These are phyloP conservation scores for Starmerella khaoyaiensis DNA, from an alignment of 805 yeast species.

Conservation along the genomic window DNA sequence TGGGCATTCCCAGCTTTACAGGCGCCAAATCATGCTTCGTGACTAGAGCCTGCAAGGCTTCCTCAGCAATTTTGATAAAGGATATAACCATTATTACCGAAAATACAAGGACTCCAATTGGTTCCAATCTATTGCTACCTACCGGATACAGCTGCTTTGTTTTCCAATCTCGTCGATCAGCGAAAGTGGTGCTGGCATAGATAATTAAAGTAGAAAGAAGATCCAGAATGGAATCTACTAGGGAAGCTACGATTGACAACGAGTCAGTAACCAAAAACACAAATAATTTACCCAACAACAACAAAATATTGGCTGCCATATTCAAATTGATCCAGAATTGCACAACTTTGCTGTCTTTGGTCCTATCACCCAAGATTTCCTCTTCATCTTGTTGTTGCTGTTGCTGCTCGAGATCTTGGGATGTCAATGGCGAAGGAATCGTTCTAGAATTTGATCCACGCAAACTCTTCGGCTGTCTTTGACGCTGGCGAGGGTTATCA, in stretches of 20 bases:
- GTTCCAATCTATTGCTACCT: slow-evolving; percentile 62
- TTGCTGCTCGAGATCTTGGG: background rate
- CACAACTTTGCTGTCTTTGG: slow-evolving; percentile 33
- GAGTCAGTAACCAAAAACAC: slow-evolving; percentile 57
- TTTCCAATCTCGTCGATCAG: slow-evolving; percentile 35
- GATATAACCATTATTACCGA: slow-evolving; percentile 59
- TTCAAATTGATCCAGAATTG: slow-evolving; percentile 51
- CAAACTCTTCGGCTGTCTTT: slow-evolving; percentile 12
- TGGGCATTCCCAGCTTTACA: slow-evolving; percentile 38
- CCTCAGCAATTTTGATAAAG: slow-evolving; percentile 58
- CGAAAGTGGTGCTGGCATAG: slow-evolving; percentile 39
- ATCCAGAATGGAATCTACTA: slow-evolving; percentile 64
- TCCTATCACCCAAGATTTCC: slow-evolving; percentile 29
- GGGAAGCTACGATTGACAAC: slow-evolving; percentile 63
- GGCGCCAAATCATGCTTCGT: slow-evolving; percentile 22
- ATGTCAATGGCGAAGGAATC: background rate
- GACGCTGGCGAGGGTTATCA: slow-evolving; percentile 19
- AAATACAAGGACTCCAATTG: slow-evolving; percentile 63
- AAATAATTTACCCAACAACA: slow-evolving; percentile 46
- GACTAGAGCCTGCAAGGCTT: slow-evolving; percentile 41
- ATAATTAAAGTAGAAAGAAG: slow-evolving; percentile 64
- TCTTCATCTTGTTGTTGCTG: background rate
- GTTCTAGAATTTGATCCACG: background rate
- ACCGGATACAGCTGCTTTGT: slow-evolving; percentile 41
- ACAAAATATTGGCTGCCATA: slow-evolving; percentile 41